Conservation (phyloP, 2,329 filamentous ascomycete species). For the Cordyceps cicadae region DNA sequence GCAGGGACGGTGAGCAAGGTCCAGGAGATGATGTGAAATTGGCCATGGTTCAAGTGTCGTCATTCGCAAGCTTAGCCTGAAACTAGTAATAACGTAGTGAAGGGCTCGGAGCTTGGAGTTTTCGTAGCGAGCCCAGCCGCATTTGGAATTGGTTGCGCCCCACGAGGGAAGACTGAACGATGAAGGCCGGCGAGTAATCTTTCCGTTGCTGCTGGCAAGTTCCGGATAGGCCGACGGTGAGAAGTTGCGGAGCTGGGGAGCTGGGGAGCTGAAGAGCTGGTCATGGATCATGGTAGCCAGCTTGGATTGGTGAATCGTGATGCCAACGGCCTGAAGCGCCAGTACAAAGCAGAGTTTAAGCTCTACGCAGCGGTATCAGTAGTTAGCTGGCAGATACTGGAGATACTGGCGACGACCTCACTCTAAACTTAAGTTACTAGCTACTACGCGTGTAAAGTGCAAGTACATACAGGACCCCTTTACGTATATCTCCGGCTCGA, state of each 20-base stretch:
- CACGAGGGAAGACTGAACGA: not conserved
- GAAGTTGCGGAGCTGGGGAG: not conserved
- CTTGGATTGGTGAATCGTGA: not conserved
- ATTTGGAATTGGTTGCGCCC: slow-evolving; percentile 14
- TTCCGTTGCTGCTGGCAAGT: too few species aligned
- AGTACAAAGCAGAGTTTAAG: not conserved
- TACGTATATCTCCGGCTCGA: not conserved
- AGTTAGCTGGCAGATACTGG: not conserved
- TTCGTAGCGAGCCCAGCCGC: slow-evolving; percentile 12
- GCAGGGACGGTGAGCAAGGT: not conserved
- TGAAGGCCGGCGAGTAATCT: not conserved
- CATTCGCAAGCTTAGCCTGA: slow-evolving; percentile 14
- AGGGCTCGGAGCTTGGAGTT: slow-evolving; percentile 11
- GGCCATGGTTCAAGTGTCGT: slow-evolving; percentile 10
- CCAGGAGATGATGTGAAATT: slow-evolving; percentile 11
- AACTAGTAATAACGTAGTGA: slow-evolving; percentile 10
- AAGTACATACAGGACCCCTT: not conserved
- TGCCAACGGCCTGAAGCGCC: too few species aligned
- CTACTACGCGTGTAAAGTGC: not conserved
- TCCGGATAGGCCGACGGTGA: not conserved
- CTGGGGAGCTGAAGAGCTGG: not conserved
- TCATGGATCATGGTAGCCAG: not conserved
- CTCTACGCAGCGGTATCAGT: too few species aligned
- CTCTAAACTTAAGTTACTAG: not conserved
- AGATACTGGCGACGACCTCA: not conserved